Conservation (phyloP, 73 alveolate species). For the Tetrahymena elliotti region DNA sequence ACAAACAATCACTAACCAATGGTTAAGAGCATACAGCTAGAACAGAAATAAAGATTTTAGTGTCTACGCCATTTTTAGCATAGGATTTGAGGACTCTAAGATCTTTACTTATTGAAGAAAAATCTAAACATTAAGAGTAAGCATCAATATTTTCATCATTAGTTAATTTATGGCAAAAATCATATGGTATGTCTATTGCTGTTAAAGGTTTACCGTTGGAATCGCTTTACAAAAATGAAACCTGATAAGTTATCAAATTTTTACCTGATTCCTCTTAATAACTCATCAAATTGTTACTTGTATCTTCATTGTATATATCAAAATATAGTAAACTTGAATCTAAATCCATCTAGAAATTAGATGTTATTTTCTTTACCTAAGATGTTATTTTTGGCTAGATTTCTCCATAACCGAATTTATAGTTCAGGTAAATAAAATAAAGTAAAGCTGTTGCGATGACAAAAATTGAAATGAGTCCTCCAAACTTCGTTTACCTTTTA, state of each 20-base stretch:
- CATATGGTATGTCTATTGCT: background rate
- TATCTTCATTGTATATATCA: background rate
- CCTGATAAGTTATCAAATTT: background rate
- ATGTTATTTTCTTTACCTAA: background rate
- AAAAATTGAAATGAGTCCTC: background rate
- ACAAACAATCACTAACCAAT: background rate
- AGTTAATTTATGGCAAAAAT: background rate
- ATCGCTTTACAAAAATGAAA: background rate
- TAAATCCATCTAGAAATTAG: background rate
- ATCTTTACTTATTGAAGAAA: background rate
- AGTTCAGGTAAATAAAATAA: background rate
- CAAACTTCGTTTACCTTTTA: background rate
- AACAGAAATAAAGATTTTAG: background rate
- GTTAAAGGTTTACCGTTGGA: background rate
- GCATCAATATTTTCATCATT: background rate
- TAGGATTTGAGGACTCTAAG: background rate
- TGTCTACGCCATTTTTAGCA: background rate
- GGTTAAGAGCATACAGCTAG: background rate
- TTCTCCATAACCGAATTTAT: background rate
- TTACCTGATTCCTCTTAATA: background rate
- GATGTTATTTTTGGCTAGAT: background rate
- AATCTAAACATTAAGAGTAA: background rate
- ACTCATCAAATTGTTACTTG: background rate
- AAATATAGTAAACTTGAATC: background rate
- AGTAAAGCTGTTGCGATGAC: background rate